Base-by-base conservation (phyloP, 73 alveolate species). In the Breviolum minutum region DNA sequence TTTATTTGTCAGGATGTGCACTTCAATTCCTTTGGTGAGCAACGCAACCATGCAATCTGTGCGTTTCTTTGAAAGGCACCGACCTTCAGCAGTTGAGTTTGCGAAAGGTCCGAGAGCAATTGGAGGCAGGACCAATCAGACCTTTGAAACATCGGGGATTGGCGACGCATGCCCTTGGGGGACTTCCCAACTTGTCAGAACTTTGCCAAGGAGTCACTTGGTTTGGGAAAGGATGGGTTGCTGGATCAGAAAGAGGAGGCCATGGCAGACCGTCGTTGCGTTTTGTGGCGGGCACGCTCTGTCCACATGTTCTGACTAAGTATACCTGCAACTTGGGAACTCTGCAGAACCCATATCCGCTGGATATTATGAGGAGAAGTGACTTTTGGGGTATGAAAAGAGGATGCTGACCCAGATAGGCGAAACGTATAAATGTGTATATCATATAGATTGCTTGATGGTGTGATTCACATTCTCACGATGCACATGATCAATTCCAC, bases 81-180 rank as follows among this genome's bases (percentile, higher is more conserved):
- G 98, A 92, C 80, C 60, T 92, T 22, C 22, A 73, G 54, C 16
- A 92, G 89, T 8, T 92, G 26, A 92, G 98, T 60, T 40, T 76
- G 80, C 98, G 98, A 48, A 92, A 74, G 60, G 98, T 92, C 87
- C 90, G 98, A 24, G 98, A 81, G n/a, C 79, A 92, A 48, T 62
- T 92, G 90, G 98, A 92, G 98, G 98, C 17, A 17, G 77, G 77
- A 68, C 77, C 77, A 13, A 66, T 11, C 24, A 14, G 24, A 68
- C n/a, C 77, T 68, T 14, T 68, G 8, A 22, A 68, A 68, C 77
- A 22, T 14, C 77, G 24, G 17, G 77, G 77, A 14, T 22, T 17
- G n/a, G n/a, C 24, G 10, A 14, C 5, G 12, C 16, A 73, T 32
- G 10, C 32, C 7, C 83, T n/a, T n/a, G n/a, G n/a, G n/a, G n/a